Conservation (phyloP, 495 filamentous ascomycete genomes). For the Lophiotrema nucula region DNA sequence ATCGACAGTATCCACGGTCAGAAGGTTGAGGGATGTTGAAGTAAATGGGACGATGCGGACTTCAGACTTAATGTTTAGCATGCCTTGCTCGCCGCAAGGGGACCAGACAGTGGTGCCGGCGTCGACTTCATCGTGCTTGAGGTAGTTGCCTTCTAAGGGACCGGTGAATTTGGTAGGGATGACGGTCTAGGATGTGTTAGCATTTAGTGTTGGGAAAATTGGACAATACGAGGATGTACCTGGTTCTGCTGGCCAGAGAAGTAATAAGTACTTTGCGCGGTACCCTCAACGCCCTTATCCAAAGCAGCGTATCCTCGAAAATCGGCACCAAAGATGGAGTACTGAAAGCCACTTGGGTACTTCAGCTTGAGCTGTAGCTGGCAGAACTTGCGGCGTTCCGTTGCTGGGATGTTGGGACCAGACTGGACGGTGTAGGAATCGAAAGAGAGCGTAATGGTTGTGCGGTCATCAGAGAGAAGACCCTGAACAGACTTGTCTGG, state of each 20-base stretch:
- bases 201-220: not conserved
- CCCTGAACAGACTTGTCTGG: conserved; percentile 29
- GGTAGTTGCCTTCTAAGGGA: conserved; percentile 25
- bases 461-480: conserved; percentile 25
- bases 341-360: conserved; percentile 28
- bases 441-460: conserved; percentile 28
- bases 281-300: conserved; percentile 17
- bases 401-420: conserved; percentile 27
- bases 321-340: conserved; percentile 21
- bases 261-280: conserved; percentile 24
- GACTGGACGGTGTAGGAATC: conserved; percentile 29
- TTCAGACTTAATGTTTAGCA: conserved; percentile 33
- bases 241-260: conserved; percentile 29
- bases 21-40: conserved; percentile 22
- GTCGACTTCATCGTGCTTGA: conserved; percentile 29
- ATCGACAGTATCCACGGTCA: conserved; percentile 29
- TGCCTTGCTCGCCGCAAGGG: conserved; percentile 28
- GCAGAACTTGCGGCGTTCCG: conserved; percentile 31
- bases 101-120: conserved; percentile 23
- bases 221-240: conserved; percentile 6
- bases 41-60: conserved; percentile 22
- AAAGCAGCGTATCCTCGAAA: conserved; percentile 22
- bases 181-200: conserved; percentile 16
- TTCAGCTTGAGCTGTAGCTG: conserved; percentile 30
- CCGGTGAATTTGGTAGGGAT: conserved; percentile 21